A percentile compares a stretch with the other conserved stretches of the same genome.
Conservation (phyloP, 177 flowering plant genomes). For the Vitis hybrid region DNA sequence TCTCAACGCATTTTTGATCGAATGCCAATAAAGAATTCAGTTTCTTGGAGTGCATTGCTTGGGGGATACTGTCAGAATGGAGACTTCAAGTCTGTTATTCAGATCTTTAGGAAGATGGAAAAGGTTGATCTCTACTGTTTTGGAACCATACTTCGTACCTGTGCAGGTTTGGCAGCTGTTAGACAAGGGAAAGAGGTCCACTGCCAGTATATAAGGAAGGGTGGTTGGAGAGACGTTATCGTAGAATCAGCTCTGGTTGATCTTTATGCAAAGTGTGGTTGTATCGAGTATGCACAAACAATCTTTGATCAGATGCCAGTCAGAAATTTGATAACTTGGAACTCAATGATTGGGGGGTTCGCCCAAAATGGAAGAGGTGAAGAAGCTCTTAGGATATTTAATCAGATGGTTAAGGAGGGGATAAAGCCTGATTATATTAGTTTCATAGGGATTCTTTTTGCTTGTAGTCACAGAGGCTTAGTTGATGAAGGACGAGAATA, state of each 20-base stretch:
- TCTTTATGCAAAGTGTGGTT: slow-evolving; percentile 89
- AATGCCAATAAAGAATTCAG: slow-evolving; percentile 60
- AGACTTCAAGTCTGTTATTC: slow-evolving; percentile 46
- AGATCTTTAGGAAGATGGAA: slow-evolving; percentile 53
- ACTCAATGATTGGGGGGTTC: slow-evolving; percentile 80
- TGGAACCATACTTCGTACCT: slow-evolving; percentile 86
- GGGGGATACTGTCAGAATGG: slow-evolving; percentile 78
- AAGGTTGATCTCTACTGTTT: slow-evolving; percentile 59
- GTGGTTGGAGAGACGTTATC: slow-evolving; percentile 61
- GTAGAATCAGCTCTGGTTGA: slow-evolving; percentile 89
- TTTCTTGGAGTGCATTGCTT: slow-evolving; percentile 82
- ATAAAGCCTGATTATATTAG: slow-evolving; percentile 68
- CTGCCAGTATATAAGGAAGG: slow-evolving; percentile 75
- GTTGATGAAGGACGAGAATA: slow-evolving; percentile 61
- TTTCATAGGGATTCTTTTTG: slow-evolving; percentile 80
- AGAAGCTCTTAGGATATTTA: slow-evolving; percentile 59
- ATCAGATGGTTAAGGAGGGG: slow-evolving; percentile 59
- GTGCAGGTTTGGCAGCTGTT: slow-evolving; percentile 79
- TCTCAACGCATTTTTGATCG: slow-evolving; percentile 66
- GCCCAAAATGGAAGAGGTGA: slow-evolving; percentile 84
- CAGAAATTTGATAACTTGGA: slow-evolving; percentile 81
- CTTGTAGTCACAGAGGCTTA: slow-evolving; percentile 85
- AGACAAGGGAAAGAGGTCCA: slow-evolving; percentile 86
- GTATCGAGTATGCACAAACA: slow-evolving; percentile 51
- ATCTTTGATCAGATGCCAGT: slow-evolving; percentile 44